Evolutionary conservation across 805 yeast species (phyloP).

Genomic region (Jamesozyma jinghongensis): DNA sequence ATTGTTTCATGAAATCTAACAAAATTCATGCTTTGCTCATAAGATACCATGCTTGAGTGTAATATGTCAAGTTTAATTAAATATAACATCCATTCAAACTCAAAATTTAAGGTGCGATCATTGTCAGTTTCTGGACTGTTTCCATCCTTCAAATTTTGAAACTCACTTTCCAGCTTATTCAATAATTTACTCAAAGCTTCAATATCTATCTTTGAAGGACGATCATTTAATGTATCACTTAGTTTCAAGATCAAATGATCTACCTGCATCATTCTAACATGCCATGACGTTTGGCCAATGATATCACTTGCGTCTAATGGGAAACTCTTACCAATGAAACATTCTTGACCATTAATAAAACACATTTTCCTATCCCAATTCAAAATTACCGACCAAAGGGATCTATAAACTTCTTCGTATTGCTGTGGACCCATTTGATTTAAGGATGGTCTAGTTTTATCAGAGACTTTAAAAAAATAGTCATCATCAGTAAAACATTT

Average conservation of each 20-base stretch:
- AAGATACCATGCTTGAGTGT: slow-evolving; percentile 19
- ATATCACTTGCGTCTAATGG: slow-evolving; percentile 4
- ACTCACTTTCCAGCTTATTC: slow-evolving; percentile 7
- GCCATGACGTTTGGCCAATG: slow-evolving; percentile 12
- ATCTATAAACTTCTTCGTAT: slow-evolving; percentile 12
- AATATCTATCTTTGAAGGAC: slow-evolving; percentile 15
- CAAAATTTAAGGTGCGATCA: slow-evolving; percentile 10
- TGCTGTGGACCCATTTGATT: slow-evolving; percentile 11
- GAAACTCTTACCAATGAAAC: slow-evolving; percentile 20
- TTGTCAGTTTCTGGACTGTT: background rate
- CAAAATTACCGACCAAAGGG: slow-evolving; percentile 22
- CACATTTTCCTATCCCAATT: slow-evolving; percentile 27
- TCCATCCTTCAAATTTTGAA: slow-evolving; percentile 5
- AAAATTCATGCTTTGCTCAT: slow-evolving; percentile 12
- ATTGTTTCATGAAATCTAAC: slow-evolving; percentile 10
- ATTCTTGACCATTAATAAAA: slow-evolving; percentile 25
- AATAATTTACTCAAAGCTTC: slow-evolving; percentile 6
- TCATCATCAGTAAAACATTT: slow-evolving; percentile 11
- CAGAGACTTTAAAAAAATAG: slow-evolving; percentile 13
- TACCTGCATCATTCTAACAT: slow-evolving; percentile 10
- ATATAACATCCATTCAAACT: slow-evolving; percentile 16
- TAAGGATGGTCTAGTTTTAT: slow-evolving; percentile 15
- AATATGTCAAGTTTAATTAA: slow-evolving; percentile 15
- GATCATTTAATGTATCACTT: slow-evolving; percentile 17
- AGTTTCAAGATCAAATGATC: slow-evolving; percentile 14